Conservation (phyloP, 140 eudicot species). For the Oenanthe javanica region DNA sequence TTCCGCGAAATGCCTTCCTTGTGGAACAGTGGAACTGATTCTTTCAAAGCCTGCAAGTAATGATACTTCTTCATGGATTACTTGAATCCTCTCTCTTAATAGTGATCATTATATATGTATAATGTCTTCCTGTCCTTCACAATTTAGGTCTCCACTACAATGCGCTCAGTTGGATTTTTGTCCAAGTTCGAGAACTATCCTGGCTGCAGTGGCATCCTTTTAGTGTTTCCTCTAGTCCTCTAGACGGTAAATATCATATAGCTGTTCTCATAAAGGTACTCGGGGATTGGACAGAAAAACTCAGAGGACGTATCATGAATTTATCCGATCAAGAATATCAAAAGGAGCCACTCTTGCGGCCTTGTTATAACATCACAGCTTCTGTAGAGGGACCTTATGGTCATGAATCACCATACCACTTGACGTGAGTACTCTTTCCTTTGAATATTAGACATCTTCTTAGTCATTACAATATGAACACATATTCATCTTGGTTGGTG, state of each 20-base stretch:
- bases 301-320: slow-evolving; percentile 39
- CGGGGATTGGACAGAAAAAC: slow-evolving; percentile 79
- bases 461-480: neutral
- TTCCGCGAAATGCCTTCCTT: slow-evolving; percentile 79
- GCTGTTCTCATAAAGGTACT: slow-evolving; percentile 79
- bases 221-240: slow-evolving; percentile 88
- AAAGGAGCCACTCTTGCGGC: slow-evolving; percentile 21
- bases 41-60: slow-evolving; percentile 84
- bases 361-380: slow-evolving; percentile 38
- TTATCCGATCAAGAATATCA: slow-evolving; percentile 21
- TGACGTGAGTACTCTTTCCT: slow-evolving; percentile 36
- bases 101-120: neutral
- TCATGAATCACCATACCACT: slow-evolving; percentile 85
- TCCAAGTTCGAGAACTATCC: slow-evolving; percentile 73
- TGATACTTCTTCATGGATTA: neutral
- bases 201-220: slow-evolving; percentile 97
- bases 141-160: slow-evolving; percentile 63
- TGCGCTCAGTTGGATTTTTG: slow-evolving; percentile 78
- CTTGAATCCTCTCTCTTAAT: neutral
- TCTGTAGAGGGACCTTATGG: slow-evolving; percentile 90
- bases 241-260: slow-evolving; percentile 68
- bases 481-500: neutral
- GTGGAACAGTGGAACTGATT: slow-evolving; percentile 76
- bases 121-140: neutral
- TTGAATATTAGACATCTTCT: neutral